Percentiles rank a stretch among this genome's conserved stretches.
phyloP scores from a whole-genome alignment of 345 rosid species.

The Camelina sativa region DNA sequence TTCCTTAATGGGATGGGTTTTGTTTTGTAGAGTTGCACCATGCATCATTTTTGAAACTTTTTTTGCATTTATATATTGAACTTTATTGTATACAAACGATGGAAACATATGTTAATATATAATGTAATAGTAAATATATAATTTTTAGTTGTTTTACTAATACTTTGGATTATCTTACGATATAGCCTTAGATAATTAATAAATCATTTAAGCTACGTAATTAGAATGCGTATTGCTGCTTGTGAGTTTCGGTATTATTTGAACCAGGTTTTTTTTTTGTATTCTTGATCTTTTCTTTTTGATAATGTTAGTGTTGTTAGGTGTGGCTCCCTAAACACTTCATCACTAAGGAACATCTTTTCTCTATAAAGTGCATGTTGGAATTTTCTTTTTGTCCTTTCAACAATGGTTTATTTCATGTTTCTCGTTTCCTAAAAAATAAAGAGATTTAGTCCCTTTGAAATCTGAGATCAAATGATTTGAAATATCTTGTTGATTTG shows the following conservation, averaged over 20 bases:
- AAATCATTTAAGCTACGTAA: background rate
- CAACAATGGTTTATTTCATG: conserved; percentile 24
- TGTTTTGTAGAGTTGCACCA: conserved; percentile 54
- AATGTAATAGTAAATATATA: too few relatives aligned
- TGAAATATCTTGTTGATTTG: background rate
- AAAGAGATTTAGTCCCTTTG: background rate
- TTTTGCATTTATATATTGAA: conserved; percentile 1
- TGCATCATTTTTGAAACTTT: conserved; percentile 45
- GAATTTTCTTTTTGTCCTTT: conserved; percentile 33
- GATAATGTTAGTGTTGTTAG: conserved; percentile 35
- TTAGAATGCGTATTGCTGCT: conserved; percentile 8
- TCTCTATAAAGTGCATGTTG: conserved; percentile 17
- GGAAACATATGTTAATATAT: too few relatives aligned
- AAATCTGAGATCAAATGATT: conserved; percentile 9
- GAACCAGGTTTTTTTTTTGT: background rate
- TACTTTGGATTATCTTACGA: too few relatives aligned
- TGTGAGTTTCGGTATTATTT: conserved; percentile 22
- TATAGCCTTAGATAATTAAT: background rate
- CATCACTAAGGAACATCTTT: conserved; percentile 43
- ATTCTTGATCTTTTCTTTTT: conserved; percentile 38
- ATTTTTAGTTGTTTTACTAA: too few relatives aligned
- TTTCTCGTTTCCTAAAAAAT: conserved; percentile 13
- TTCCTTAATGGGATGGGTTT: conserved; percentile 48
- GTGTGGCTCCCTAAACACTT: conserved; percentile 41
- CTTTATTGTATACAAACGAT: too few relatives aligned